Base-by-base conservation (phyloP, 257 asterid species). In the Eustoma russellianum region DNA sequence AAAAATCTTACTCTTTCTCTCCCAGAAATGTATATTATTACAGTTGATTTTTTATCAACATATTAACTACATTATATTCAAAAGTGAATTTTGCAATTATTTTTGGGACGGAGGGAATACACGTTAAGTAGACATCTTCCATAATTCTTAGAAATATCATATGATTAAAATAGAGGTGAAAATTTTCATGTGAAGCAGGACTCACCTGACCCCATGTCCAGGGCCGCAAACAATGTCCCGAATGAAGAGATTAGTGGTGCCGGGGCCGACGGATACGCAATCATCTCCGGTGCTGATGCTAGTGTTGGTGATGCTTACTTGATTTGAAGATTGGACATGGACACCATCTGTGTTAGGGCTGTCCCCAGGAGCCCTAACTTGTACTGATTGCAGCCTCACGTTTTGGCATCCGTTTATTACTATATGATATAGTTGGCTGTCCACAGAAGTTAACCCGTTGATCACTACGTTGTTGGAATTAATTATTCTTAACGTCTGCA, bases 141-240 rank as follows among this genome's bases (percentile, higher is more conserved):
- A 3, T 49, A 14, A n/a, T 10, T 2, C 0, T 48, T 5, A 4
- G 3, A 6, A 11, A 48, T 48, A 12, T 5, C 7, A 46, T 10
- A 46, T 14, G 14, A 43, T 8, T 33, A 17, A 16, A 18, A 10
- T 0, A 24, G 30, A 24, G 30, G 2, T 24, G 3, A 24, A 24
- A 24, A 24, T 0, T 24, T 24, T 24, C 30, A 24, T 24, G 1
- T 24, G 30, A 24, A 24, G 30, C 30, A 24, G 2, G 30, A 24
- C 30, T 16, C 64, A 79, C 94, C 92, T 82, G 40, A 82, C 66
- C n/a, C 95, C 95, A 45, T 85, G 86, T 34, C 95, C 95, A 5
- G 89, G 93, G 30, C 91, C 91, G 17, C 94, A 84, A 14, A 60
- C 70, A 52, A 77, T 74, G 33, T 64, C 65, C 17, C 78, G 83